Evolutionary conservation across 257 asterid species (phyloP), one percentile per base, ranked within the genome.

Genomic region (Agastache rugosa): DNA sequence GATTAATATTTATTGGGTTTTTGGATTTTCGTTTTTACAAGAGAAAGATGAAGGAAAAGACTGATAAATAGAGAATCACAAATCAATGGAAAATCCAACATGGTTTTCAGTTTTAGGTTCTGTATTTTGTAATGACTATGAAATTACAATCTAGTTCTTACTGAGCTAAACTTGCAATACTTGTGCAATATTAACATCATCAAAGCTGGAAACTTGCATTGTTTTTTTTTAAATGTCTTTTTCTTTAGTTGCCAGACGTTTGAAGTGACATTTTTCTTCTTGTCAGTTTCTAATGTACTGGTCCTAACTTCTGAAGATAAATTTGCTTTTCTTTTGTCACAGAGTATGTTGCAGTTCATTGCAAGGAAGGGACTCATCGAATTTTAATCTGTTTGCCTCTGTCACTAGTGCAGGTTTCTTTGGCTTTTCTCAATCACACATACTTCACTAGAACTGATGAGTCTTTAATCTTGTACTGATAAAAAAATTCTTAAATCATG

Each of bases 401-500:
- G 90, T 84, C 70, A 63, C 88, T 61, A 84, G 87, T 82, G 86
- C 93, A 90, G 96, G 94, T 88, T 47, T 71, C 35, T 66, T 29
- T 54, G 27, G 50, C n/a, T 25, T 35, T 63, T 37, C 37, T 53
- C 42, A 34, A 53, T 54, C 55, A 15, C 20, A 39, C 39, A 68
- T 63, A 44, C 64, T 59, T 54, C 34, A 59, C 54, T 44, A 41
- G 54, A 45, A 56, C 11, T 61, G 51, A 50, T 4, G 25, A 59
- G 17, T 47, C 51, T 51, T 51, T 14, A 65, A 16, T 23, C n/a
- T 12, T 22, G n/a, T 59, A 20, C 69, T 67, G 77, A 72, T 17
- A 31, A 29, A 22, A 22, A 35, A 77, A 67, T 20, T n/a, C 48
- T 69, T 74, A 5, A 51, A 11, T 61, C 54, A 67, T 63, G 47